Conservation (phyloP, 768 basidiomycete genomes). For the Chalciporus piperatus region DNA sequence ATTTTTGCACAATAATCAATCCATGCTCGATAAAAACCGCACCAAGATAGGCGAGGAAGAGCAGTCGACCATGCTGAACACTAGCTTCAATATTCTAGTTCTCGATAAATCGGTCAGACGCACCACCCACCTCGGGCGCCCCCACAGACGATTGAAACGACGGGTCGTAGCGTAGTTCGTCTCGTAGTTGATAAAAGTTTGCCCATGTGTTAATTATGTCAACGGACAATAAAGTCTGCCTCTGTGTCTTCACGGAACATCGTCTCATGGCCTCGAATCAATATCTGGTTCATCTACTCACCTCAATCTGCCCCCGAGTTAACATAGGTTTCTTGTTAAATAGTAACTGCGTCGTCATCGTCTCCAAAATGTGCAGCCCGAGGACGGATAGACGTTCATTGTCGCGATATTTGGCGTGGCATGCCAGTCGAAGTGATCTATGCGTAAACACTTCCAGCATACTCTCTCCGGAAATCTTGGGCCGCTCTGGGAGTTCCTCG, state of each 20-base stretch:
- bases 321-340: constrained; percentile 53
- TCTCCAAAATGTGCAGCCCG: constrained; percentile 47
- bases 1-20: constrained; percentile 47
- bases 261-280: constrained; percentile 18
- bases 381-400: constrained; percentile 56
- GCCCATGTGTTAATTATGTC: constrained; percentile 38
- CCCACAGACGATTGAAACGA: constrained; percentile 24
- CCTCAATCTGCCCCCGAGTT: constrained; percentile 47
- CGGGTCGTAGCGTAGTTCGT: constrained; percentile 33
- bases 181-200: constrained; percentile 34
- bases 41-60: constrained; percentile 69
- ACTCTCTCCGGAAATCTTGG: constrained; percentile 50
- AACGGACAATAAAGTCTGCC: constrained; percentile 27
- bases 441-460: constrained; percentile 72
- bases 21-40: constrained; percentile 59
- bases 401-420: constrained; percentile 45
- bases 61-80: constrained; percentile 49
- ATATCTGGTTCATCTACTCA: constrained; percentile 33
- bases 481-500: constrained; percentile 42
- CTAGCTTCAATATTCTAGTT: constrained; percentile 15
- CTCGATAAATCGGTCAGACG: constrained; percentile 10
- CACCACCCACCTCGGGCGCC: constrained; percentile 38
- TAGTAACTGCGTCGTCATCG: constrained; percentile 44
- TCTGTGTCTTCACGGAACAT: constrained; percentile 25
- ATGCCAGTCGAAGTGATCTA: constrained; percentile 51